Evolutionary conservation across 192 early-diverging fungal genomes (phyloP).

Genomic region (Umbelopsis sp.): DNA sequence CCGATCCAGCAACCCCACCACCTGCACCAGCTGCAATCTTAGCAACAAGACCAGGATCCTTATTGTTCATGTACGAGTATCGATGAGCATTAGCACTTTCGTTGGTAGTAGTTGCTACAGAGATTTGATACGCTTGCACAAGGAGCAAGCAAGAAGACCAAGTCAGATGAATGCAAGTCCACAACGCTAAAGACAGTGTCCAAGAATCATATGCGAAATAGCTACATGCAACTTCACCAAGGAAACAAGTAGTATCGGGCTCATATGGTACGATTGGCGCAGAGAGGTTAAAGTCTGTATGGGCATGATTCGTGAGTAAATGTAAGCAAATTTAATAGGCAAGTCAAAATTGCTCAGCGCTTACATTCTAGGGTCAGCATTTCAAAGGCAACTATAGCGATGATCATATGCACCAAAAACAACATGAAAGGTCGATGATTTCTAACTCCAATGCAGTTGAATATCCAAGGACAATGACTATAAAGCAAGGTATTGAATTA

Average conservation of each 20-base stretch:
- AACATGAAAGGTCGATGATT: conserved; percentile 91
- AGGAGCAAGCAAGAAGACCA: conserved; percentile 84
- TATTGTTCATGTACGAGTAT: conserved; percentile 51
- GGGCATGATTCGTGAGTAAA: background rate
- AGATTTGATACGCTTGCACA: conserved; percentile 80
- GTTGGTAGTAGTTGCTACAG: conserved; percentile 83
- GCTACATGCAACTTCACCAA: conserved; percentile 67
- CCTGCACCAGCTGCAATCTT: conserved; percentile 50
- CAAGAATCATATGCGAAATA: conserved; percentile 76
- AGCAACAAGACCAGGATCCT: conserved; percentile 26
- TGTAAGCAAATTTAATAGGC: background rate
- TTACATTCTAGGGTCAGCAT: conserved; percentile 69
- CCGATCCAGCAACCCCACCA: conserved; percentile 35
- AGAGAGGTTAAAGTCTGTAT: conserved; percentile 38
- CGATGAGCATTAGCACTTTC: conserved; percentile 85
- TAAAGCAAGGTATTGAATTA: background rate
- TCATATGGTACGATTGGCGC: conserved; percentile 34
- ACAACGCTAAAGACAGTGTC: conserved; percentile 67
- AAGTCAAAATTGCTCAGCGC: conserved; percentile 14
- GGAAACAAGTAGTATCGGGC: conserved; percentile 59
- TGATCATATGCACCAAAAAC: conserved; percentile 71
- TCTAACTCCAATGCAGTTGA: conserved; percentile 88
- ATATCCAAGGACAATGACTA: conserved; percentile 96
- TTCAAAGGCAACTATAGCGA: conserved; percentile 61
- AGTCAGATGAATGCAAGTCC: conserved; percentile 74